These are phyloP conservation scores for Solanum infundibuliforme DNA, from an alignment of 257 asterid species.

Conservation along the genomic window DNA sequence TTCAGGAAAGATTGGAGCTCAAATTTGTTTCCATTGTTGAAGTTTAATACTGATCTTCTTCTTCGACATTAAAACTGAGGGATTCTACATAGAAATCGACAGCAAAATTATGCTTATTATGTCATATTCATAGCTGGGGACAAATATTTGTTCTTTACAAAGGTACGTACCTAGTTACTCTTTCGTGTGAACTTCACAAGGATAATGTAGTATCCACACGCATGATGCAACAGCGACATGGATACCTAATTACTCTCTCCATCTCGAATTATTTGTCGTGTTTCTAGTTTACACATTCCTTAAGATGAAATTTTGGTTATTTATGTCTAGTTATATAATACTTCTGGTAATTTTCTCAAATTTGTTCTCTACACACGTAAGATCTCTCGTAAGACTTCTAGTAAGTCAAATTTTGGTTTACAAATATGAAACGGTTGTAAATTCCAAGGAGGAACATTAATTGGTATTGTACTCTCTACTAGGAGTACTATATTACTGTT, in stretches of 20 bases:
- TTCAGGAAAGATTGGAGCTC: not conserved
- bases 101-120: not conserved
- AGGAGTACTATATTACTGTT: not conserved
- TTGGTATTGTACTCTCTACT: not conserved
- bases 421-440: not conserved
- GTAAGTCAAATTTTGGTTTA: not conserved
- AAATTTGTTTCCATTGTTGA: not conserved
- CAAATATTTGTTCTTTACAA: not conserved
- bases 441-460: not conserved
- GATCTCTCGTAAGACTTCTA: not conserved
- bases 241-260: not conserved
- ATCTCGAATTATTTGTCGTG: not conserved
- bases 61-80: conserved; percentile 1
- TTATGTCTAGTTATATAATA: not conserved
- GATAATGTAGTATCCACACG: not conserved
- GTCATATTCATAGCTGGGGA: not conserved
- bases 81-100: not conserved
- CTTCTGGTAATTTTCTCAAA: not conserved
- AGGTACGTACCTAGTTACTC: not conserved
- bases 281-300: not conserved
- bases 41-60: not conserved
- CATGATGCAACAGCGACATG: not conserved
- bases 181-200: not conserved
- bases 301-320: not conserved
- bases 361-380: not conserved